Conservation (phyloP, 305 asterid genomes). For the Fraxinus paxiana region DNA sequence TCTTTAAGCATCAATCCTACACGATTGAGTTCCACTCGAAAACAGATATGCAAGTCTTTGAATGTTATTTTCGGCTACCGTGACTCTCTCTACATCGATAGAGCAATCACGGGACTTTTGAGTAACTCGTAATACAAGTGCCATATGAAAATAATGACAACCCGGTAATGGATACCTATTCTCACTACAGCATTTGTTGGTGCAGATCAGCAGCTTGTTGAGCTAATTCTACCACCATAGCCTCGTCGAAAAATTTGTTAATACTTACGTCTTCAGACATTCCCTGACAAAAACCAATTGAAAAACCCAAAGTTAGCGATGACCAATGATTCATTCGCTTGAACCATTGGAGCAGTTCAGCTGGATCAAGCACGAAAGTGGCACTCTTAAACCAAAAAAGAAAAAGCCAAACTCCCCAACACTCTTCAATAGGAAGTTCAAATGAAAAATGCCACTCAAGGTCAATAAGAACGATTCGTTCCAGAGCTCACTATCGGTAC, state of each 20-base stretch:
- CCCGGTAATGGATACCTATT: neutral
- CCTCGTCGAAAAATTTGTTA: constrained; percentile 89
- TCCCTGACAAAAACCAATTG: constrained; percentile 49
- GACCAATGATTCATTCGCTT: neutral
- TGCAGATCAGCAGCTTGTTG: constrained; percentile 91
- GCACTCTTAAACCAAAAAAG: neutral
- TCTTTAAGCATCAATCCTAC: neutral
- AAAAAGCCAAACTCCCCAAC: neutral
- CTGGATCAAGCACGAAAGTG: neutral
- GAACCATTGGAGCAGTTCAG: neutral
- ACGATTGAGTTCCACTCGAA: no score
- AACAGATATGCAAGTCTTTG: neutral
- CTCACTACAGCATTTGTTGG: constrained; percentile 56
- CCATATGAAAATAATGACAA: neutral
- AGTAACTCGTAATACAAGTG: neutral
- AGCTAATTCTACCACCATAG: constrained; percentile 91
- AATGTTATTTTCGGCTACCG: neutral
- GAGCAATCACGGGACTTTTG: neutral
- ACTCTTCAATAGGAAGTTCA: neutral
- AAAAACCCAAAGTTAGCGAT: neutral
- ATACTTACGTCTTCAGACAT: constrained; percentile 95
- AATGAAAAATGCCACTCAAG: neutral
- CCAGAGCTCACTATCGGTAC: neutral
- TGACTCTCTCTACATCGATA: neutral
- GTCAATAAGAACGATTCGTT: neutral